Evolutionary conservation across 2,329 filamentous ascomycete species (phyloP), one percentile per base, ranked within the genome.

Genomic region (Apiospora sp.): DNA sequence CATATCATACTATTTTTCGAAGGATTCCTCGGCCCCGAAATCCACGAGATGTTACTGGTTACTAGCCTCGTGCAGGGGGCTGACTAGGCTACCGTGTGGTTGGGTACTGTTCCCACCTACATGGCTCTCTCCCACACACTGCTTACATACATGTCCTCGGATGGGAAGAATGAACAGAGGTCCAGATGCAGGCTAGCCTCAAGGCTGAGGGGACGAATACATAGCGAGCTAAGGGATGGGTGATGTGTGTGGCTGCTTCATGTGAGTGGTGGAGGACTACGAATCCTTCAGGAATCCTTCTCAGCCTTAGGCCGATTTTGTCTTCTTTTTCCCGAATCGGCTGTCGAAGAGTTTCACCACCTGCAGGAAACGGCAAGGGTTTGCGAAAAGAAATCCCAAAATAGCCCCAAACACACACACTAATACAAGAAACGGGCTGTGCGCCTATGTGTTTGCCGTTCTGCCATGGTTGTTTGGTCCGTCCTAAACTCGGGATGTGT

Each of bases 11-110:
- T 34, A n/a, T n/a, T 41, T 41, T 64, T 22, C 58, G 10, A 24
- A n/a, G 58, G 58, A 64, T 41, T n/a, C 34, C 30, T 64, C 58
- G 58, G 58, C 34, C 3, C 58, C 58, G 58, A 64, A 10, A 10
- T 41, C 19, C 13, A 24, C 34, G 34, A 64, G 30, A 13, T n/a
- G 16, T 4, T 27, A 27, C 46, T 49, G 46, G 46, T 22, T 49
- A 22, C 46, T n/a, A 49, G n/a, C 46, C 19, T 49, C 8, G 49
- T 12, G n/a, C n/a, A 27, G 22, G n/a, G 49, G 54, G 54, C 30
- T 58, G 4, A 34, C 51, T 58, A 64, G 19, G 34, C 34, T 64
- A 64, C 58, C 58, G n/a, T 64, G 34, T 64, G 58, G 58, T 41
- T 64, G 22, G 34, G 58, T 41, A 12, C 10, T 10, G 34, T n/a